Percentiles rank a stretch among this genome's conserved stretches.
Conservation (phyloP, 1,284 basidiomycete species). For the Ustilago xerochloae region DNA sequence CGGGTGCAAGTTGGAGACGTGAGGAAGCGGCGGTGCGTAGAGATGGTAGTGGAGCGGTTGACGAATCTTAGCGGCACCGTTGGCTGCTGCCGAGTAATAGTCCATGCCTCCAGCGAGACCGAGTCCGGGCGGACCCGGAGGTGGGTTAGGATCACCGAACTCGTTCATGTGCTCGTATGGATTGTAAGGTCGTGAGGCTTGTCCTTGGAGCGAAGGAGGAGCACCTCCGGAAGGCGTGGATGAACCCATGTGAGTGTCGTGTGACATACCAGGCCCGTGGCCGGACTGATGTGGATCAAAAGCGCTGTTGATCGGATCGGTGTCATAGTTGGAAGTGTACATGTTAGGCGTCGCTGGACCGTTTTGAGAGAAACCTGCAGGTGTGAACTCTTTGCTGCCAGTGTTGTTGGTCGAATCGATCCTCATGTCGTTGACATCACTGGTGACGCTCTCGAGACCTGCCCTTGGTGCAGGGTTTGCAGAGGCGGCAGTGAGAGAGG, state of each 20-base stretch:
- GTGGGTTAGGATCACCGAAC: slow-evolving; percentile 48
- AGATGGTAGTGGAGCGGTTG: slow-evolving; percentile 85
- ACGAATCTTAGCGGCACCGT: slow-evolving; percentile 45
- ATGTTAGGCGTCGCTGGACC: slow-evolving; percentile 28
- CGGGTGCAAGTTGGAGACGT: slow-evolving; percentile 71
- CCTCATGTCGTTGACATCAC: slow-evolving; percentile 25
- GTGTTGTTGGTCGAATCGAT: slow-evolving; percentile 17
- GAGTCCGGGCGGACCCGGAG: slow-evolving; percentile 40
- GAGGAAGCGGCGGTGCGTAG: slow-evolving; percentile 78
- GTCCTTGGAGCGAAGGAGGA: neutral
- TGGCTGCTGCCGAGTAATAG: slow-evolving; percentile 37
- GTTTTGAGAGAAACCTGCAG: slow-evolving; percentile 13
- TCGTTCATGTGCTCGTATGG: slow-evolving; percentile 62
- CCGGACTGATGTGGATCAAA: slow-evolving; percentile 25
- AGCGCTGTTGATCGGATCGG: slow-evolving; percentile 27
- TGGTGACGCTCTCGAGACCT: slow-evolving; percentile 20
- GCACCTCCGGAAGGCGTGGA: slow-evolving; percentile 15
- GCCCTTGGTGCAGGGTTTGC: slow-evolving; percentile 12
- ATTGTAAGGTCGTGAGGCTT: slow-evolving; percentile 41
- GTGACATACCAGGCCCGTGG: slow-evolving; percentile 1
- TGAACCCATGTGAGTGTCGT: slow-evolving; percentile 23
- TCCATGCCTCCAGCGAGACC: slow-evolving; percentile 45
- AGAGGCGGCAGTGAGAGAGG: slow-evolving; percentile 21
- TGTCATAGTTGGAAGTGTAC: slow-evolving; percentile 29
- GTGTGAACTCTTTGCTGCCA: slow-evolving; percentile 22